Evolutionary conservation across 1,139 yeast genomes (phyloP).

Genomic region (Sugiyamaella japonica): DNA sequence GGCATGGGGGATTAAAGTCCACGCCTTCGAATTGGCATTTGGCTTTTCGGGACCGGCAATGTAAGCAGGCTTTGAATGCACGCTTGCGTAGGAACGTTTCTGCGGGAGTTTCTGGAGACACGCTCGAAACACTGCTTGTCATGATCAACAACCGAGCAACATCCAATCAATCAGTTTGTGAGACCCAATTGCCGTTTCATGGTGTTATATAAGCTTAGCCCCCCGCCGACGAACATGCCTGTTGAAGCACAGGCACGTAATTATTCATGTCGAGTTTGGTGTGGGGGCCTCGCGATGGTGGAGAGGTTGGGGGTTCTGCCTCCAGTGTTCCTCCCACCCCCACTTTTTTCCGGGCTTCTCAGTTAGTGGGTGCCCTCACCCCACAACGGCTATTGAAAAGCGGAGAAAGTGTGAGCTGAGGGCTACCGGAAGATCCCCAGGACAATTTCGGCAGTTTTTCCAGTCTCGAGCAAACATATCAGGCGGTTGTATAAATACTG

Average conservation of each 20-base stretch:
- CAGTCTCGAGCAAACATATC: not conserved
- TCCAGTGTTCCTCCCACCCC: no score
- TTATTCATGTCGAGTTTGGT: no score
- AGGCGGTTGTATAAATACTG: no score
- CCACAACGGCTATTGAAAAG: not conserved
- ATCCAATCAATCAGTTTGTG: not conserved
- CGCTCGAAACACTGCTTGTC: slow-evolving; percentile 12
- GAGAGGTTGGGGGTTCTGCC: not conserved
- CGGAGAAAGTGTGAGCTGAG: not conserved
- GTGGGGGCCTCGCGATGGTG: not conserved
- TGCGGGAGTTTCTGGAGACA: slow-evolving; percentile 9
- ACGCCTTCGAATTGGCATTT: slow-evolving; percentile 81
- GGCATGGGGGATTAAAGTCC: slow-evolving; percentile 78
- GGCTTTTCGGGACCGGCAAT: slow-evolving; percentile 71
- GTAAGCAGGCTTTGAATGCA: slow-evolving; percentile 79
- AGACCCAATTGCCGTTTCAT: no score
- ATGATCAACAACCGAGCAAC: not conserved
- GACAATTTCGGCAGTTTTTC: no score
- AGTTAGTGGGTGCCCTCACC: not conserved
- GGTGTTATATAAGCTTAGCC: no score
- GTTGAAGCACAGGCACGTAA: no score
- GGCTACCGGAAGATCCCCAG: no score
- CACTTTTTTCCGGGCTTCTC: not conserved
- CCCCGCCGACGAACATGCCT: no score
- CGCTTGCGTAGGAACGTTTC: slow-evolving; percentile 39